Evolutionary conservation across 78 protist genomes (phyloP), one percentile per base, ranked within the genome.

Genomic region (Guillardia theta): DNA sequence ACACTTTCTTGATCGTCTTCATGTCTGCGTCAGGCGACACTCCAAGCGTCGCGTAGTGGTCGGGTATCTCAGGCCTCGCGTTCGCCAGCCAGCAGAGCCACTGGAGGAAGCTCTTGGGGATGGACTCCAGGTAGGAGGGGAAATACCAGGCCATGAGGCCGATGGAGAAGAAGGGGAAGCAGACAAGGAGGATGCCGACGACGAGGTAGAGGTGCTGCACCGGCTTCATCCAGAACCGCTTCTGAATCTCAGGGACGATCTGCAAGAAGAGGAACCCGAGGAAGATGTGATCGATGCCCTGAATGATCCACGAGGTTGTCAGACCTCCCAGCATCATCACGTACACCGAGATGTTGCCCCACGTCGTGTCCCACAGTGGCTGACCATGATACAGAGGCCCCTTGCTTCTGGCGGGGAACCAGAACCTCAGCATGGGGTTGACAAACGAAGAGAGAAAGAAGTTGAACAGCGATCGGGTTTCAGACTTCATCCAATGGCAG

Each of bases 221-320:
- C 37, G 90, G 90, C 45, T n/a, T 12, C 90, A 80, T 80, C 90
- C 90, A 80, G 48, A 43, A 44, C 24, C 48, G 46, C 33, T 44
- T 80, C 33, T 80, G 90, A 33, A 80, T 46, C 90, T 80, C 90
- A 8, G 90, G 90, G 50, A 80, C 4, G 70, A 58, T 30, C 48
- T 80, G 90, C 44, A 80, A 48, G 90, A 80, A 80, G 44, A 80
- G 50, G 90, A 80, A 80, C 22, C 90, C 90, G 33, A 80, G 90
- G 90, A 80, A 80, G 24, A 80, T 15, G 90, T 39, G 46, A 15
- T 80, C 90, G 10, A 80, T 80, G 50, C 90, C 90, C 43, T 80
- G 37, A 27, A 12, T 45, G 43, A 15, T 8, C 90, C 90, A 80
- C 6, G 44, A 12, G 0, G 19, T 10, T 27, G 24, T 30, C 27